These are phyloP conservation scores for Xylaria hypoxylon DNA, from an alignment of 2,329 filamentous ascomycete genomes.

Conservation along the genomic window DNA sequence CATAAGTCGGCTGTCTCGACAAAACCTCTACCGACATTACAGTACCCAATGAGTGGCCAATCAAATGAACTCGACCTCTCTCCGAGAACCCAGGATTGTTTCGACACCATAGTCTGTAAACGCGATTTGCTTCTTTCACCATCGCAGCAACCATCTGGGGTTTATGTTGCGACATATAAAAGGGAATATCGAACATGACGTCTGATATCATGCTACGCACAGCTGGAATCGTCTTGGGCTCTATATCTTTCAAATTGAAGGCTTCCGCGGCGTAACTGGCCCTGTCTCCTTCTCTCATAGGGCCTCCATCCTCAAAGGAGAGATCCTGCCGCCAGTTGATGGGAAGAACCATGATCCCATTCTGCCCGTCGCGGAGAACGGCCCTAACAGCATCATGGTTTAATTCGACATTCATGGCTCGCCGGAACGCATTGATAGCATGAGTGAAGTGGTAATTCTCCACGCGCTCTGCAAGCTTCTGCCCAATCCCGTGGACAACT, in stretches of 20 bases:
- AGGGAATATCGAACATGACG: constrained; percentile 98
- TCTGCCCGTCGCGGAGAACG: constrained; percentile 79
- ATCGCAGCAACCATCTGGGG: constrained; percentile 93
- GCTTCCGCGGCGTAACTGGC: constrained; percentile 68
- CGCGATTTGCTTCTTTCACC: constrained; percentile 89
- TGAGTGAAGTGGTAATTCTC: constrained; percentile 98
- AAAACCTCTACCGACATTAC: constrained; percentile 95
- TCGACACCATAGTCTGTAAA: constrained; percentile 94
- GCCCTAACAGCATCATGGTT: constrained; percentile 78
- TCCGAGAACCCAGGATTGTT: constrained; percentile 91
- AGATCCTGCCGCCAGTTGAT: constrained; percentile 93
- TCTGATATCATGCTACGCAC: constrained; percentile 96
- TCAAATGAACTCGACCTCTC: constrained; percentile 86
- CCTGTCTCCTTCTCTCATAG: constrained; percentile 66
- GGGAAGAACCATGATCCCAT: constrained; percentile 92
- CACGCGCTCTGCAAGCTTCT: constrained; percentile 93
- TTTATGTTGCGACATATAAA: constrained; percentile 97
- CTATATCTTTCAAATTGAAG: constrained; percentile 84
- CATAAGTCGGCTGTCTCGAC: constrained; percentile 83
- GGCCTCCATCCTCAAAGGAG: constrained; percentile 84
- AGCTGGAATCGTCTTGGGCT: constrained; percentile 87
- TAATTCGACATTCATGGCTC: constrained; percentile 87
- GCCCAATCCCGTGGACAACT: constrained; percentile 94
- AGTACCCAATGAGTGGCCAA: constrained; percentile 93
- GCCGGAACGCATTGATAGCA: constrained; percentile 89